phyloP scores from a whole-genome alignment of 2,329 filamentous ascomycete genomes.

The Aureobasidium vineae region DNA sequence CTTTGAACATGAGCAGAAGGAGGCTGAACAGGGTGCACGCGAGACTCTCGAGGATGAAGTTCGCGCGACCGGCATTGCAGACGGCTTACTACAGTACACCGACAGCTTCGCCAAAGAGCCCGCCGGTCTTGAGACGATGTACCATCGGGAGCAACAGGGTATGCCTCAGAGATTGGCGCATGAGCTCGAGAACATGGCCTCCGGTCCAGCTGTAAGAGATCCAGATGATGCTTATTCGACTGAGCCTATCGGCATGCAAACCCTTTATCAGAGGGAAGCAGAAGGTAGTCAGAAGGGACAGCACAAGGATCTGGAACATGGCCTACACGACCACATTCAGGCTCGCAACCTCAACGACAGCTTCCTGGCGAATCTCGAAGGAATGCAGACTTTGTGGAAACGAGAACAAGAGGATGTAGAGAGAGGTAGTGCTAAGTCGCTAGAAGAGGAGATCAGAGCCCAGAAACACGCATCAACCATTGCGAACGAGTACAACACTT shows the following conservation, averaged over 20 bases:
- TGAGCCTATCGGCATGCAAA: constrained; percentile 28
- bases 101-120: constrained; percentile 33
- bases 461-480: neutral
- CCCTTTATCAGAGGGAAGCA: constrained; percentile 26
- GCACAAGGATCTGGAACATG: constrained; percentile 19
- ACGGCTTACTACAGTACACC: neutral
- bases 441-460: constrained; percentile 24
- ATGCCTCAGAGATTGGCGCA: constrained; percentile 28
- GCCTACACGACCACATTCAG: constrained; percentile 15
- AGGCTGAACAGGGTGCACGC: neutral
- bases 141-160: constrained; percentile 43
- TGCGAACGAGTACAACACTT: neutral
- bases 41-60: constrained; percentile 25
- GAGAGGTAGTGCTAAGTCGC: constrained; percentile 4
- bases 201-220: neutral
- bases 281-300: neutral
- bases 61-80: neutral
- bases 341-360: neutral
- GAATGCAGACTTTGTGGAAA: constrained; percentile 25
- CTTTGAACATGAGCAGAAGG: constrained; percentile 24
- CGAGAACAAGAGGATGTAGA: constrained; percentile 14
- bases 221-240: constrained; percentile 24
- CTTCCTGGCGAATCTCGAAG: constrained; percentile 8
- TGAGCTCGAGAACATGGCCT: constrained; percentile 13
- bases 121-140: constrained; percentile 52